phyloP scores from a whole-genome alignment of 225 moss, liverwort and hornwort species.

The Polytrichum formosum region DNA sequence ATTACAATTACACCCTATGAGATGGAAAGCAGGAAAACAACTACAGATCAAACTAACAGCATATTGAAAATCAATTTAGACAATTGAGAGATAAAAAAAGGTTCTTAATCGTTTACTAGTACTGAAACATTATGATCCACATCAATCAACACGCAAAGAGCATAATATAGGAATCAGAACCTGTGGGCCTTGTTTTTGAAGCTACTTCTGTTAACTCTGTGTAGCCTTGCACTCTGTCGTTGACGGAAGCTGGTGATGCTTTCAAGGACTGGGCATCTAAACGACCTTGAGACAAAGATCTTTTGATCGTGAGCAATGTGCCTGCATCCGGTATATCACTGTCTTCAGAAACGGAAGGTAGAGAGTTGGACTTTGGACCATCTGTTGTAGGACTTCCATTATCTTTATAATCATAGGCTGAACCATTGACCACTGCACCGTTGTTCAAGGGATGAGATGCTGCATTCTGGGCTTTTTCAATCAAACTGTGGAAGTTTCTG shows the following conservation, averaged over 20 bases:
- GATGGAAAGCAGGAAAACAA: conserved; percentile 12
- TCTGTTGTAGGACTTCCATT: conserved; percentile 25
- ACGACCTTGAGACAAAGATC: conserved; percentile 7
- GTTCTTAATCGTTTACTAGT: too few relatives aligned
- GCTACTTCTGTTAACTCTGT: neutral
- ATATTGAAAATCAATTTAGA: neutral
- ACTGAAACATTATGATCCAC: neutral
- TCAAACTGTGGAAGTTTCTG: conserved; percentile 48
- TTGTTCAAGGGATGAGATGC: conserved; percentile 40
- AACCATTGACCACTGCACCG: conserved; percentile 41
- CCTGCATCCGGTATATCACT: conserved; percentile 19
- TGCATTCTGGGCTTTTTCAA: conserved; percentile 41
- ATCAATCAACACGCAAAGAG: neutral
- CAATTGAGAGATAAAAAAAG: too few relatives aligned
- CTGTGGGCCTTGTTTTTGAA: neutral
- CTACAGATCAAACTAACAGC: conserved; percentile 2
- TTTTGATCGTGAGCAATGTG: conserved; percentile 1
- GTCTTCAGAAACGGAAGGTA: conserved; percentile 53
- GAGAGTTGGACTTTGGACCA: conserved; percentile 31
- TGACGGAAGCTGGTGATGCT: conserved; percentile 10
- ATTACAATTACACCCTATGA: conserved; percentile 1
- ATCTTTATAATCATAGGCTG: conserved; percentile 48
- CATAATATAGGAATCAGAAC: neutral
- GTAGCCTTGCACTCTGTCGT: too few relatives aligned
- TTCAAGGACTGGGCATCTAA: conserved; percentile 9